These are phyloP conservation scores for Torulaspora gathmanii DNA, from an alignment of 805 yeast species.

Conservation along the genomic window DNA sequence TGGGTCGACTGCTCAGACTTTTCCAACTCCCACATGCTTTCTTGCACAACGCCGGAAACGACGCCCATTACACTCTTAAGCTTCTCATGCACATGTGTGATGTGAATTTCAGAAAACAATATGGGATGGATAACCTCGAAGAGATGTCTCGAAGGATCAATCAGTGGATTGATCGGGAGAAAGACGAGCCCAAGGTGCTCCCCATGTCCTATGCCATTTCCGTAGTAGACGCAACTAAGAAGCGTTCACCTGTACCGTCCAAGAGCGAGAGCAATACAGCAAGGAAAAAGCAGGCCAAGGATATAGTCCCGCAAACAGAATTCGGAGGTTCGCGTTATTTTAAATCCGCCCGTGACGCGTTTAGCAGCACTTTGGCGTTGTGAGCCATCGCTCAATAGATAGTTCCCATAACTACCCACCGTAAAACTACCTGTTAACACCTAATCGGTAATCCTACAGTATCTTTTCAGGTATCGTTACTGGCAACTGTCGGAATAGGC, in stretches of 20 bases:
- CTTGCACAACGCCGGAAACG: conserved; percentile 70
- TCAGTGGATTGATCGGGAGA: conserved; percentile 22
- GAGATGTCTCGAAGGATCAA: conserved; percentile 17
- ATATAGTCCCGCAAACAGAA: conserved; percentile 30
- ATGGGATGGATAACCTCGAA: conserved; percentile 27
- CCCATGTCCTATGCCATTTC: conserved; percentile 30
- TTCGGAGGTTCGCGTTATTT: conserved; percentile 32
- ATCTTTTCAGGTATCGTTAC: neutral
- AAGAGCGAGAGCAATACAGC: neutral
- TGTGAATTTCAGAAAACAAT: conserved; percentile 27
- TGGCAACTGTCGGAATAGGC: neutral
- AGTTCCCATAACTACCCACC: too few species aligned
- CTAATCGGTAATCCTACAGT: neutral
- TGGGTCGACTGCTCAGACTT: conserved; percentile 44
- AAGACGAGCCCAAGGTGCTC: conserved; percentile 24
- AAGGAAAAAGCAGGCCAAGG: conserved; percentile 12
- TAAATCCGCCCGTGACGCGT: conserved; percentile 20
- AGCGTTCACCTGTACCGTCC: neutral
- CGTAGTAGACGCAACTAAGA: conserved; percentile 10
- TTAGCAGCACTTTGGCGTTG: conserved; percentile 18
- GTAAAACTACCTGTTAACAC: too few species aligned
- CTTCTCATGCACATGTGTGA: conserved; percentile 50
- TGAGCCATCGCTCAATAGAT: neutral
- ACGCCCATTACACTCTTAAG: conserved; percentile 57
- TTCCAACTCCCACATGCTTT: conserved; percentile 52